A percentile compares a stretch with the other conserved stretches of the same genome.
Evolutionary conservation across 352 stramenopile species (phyloP).

Genomic region (Pythium dissotocum): DNA sequence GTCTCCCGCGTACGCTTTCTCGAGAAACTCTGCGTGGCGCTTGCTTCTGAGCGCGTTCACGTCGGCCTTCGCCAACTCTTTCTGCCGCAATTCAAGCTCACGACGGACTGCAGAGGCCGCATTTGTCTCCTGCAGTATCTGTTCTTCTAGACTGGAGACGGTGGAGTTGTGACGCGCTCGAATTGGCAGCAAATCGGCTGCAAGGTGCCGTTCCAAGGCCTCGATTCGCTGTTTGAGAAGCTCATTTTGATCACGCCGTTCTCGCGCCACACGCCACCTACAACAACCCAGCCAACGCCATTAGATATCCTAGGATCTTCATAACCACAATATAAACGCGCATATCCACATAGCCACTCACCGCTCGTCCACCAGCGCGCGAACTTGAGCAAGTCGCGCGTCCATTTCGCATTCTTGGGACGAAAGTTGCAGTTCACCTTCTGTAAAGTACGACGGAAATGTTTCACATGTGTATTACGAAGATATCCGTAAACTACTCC

Average conservation of each 20-base stretch:
- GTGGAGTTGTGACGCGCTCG: neutral
- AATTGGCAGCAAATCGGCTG: constrained; percentile 1
- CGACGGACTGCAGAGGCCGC: neutral
- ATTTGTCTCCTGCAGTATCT: constrained; percentile 5
- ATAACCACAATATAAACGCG: neutral
- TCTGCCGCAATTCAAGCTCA: neutral
- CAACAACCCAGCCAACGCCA: neutral
- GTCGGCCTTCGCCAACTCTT: neutral
- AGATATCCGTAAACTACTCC: neutral
- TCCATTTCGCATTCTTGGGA: constrained; percentile 9
- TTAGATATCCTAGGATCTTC: neutral
- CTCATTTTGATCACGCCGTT: neutral
- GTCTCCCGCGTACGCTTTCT: constrained; percentile 1
- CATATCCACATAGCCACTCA: neutral
- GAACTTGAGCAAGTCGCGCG: constrained; percentile 10
- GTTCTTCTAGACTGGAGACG: neutral
- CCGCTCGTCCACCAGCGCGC: constrained; percentile 15
- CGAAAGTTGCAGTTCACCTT: constrained; percentile 10
- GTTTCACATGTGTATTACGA: neutral
- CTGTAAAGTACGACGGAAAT: neutral
- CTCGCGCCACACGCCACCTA: constrained; percentile 15
- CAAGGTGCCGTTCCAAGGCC: constrained; percentile 2
- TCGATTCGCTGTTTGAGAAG: neutral
- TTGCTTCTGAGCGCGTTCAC: neutral
- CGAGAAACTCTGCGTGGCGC: constrained; percentile 1